Evolutionary conservation across 176 grass and related monocot genomes (phyloP).

Genomic region (Avena atlantica): DNA sequence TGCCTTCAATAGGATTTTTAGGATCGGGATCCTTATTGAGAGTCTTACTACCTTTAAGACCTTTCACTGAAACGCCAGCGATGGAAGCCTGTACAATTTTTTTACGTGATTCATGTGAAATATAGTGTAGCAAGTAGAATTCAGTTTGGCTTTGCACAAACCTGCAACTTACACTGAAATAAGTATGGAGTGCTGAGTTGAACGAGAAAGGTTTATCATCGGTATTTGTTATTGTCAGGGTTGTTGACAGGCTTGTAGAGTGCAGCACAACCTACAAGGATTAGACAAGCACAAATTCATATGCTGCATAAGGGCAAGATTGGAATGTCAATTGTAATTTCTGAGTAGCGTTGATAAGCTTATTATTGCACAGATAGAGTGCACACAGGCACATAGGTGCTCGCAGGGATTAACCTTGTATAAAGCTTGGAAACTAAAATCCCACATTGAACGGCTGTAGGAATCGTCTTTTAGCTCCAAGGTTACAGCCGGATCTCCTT

Average conservation of each 20-base stretch:
- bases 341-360: slow-evolving; percentile 17
- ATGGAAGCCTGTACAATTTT: slow-evolving; percentile 91
- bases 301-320: slow-evolving; percentile 22
- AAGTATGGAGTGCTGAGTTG: slow-evolving; percentile 89
- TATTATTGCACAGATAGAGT: slow-evolving; percentile 20
- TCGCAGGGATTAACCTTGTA: slow-evolving; percentile 68
- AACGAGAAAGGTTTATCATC: slow-evolving; percentile 84
- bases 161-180: slow-evolving; percentile 78
- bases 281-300: slow-evolving; percentile 30
- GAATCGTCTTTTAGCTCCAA: slow-evolving; percentile 88
- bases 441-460: slow-evolving; percentile 97
- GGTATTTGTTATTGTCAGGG: slow-evolving; percentile 75
- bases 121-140: slow-evolving; percentile 8
- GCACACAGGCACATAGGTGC: slow-evolving; percentile 12
- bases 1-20: slow-evolving; percentile 77
- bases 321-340: neutral
- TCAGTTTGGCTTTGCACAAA: neutral
- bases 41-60: slow-evolving; percentile 83
- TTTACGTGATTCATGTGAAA: slow-evolving; percentile 11
- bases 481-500: slow-evolving; percentile 74
- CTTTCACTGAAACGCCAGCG: slow-evolving; percentile 79
- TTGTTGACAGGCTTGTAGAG: slow-evolving; percentile 74
- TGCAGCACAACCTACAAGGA: slow-evolving; percentile 68
- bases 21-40: slow-evolving; percentile 96
- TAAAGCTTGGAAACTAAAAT: slow-evolving; percentile 95